A percentile compares a stretch with the other conserved stretches of the same genome.
Conservation (phyloP, 1,284 basidiomycete genomes). For the Phylloboletellus chloephorus region DNA sequence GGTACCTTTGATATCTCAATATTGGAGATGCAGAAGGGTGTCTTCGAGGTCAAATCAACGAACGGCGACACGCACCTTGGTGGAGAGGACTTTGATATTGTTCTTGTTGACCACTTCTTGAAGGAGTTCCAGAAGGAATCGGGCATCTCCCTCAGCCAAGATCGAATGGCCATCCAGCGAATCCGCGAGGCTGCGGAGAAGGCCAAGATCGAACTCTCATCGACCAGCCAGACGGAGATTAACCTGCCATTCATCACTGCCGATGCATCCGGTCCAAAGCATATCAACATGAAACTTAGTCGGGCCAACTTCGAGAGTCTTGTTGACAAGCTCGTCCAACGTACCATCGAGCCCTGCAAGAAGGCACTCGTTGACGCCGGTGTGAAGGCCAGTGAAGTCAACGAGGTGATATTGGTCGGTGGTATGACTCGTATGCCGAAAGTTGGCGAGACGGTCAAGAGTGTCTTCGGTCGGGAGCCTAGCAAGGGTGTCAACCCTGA, state of each 20-base stretch:
- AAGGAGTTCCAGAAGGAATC: conserved; percentile 93
- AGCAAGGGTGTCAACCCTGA: conserved; percentile 98
- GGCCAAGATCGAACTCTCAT: conserved; percentile 97
- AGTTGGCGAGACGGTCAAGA: conserved; percentile 87
- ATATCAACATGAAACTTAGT: conserved; percentile 89
- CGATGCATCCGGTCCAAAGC: conserved; percentile 90
- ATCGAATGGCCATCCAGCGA: conserved; percentile 98
- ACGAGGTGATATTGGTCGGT: conserved; percentile 97
- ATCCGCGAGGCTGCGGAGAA: conserved; percentile 99
- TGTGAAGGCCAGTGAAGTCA: conserved; percentile 87
- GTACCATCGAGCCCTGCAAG: conserved; percentile 96
- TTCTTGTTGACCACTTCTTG: conserved; percentile 84
- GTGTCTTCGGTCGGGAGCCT: conserved; percentile 90
- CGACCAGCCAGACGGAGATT: conserved; percentile 90
- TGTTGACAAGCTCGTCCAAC: conserved; percentile 78
- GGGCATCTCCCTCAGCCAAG: conserved; percentile 76
- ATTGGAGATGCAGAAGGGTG: conserved; percentile 98
- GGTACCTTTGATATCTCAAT: conserved; percentile 98
- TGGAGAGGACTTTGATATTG: conserved; percentile 97
- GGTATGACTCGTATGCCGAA: conserved; percentile 98
- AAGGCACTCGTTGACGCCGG: conserved; percentile 92
- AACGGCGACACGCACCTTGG: conserved; percentile 99
- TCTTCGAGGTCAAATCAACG: conserved; percentile 99
- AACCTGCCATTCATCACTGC: conserved; percentile 98
- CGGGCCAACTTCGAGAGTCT: conserved; percentile 89